phyloP scores from a whole-genome alignment of 345 rosid species.

The Corchorus olitorius region DNA sequence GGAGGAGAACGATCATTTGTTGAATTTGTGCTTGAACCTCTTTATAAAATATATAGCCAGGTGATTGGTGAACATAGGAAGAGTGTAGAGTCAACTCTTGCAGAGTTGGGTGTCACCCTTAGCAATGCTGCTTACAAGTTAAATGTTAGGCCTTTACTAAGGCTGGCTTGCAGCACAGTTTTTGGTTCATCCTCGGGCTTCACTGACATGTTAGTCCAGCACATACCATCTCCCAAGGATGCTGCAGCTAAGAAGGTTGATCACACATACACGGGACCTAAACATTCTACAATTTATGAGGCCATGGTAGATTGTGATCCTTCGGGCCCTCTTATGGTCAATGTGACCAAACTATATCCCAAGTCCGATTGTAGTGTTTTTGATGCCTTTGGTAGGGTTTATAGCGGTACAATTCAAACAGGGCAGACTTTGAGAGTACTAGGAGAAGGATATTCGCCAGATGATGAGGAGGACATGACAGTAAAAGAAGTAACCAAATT shows the following conservation, averaged over 20 bases:
- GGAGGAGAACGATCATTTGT: constrained; percentile 96
- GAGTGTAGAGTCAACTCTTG: constrained; percentile 95
- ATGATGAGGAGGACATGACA: constrained; percentile 98
- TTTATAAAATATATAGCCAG: constrained; percentile 96
- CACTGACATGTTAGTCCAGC: constrained; percentile 94
- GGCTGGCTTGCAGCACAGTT: constrained; percentile 90
- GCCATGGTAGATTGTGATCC: constrained; percentile 91
- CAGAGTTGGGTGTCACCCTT: constrained; percentile 92
- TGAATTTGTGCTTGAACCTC: constrained; percentile 92
- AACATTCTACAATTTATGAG: constrained; percentile 63
- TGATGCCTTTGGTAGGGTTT: constrained; percentile 96
- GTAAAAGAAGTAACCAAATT: constrained; percentile 89
- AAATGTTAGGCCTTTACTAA: constrained; percentile 86
- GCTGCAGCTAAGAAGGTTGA: constrained; percentile 84
- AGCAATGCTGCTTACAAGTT: constrained; percentile 87
- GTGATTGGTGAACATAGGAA: constrained; percentile 97
- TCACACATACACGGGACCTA: constrained; percentile 79
- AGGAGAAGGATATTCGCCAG: constrained; percentile 98
- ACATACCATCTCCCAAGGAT: constrained; percentile 93
- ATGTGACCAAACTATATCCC: constrained; percentile 92
- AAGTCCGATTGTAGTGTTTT: constrained; percentile 96
- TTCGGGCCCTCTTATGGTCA: constrained; percentile 90
- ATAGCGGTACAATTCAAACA: constrained; percentile 87
- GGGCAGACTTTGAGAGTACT: constrained; percentile 88
- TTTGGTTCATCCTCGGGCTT: constrained; percentile 97